Base-by-base conservation (phyloP, 1,284 basidiomycete species). In the Phellopilus nigrolimitatus region DNA sequence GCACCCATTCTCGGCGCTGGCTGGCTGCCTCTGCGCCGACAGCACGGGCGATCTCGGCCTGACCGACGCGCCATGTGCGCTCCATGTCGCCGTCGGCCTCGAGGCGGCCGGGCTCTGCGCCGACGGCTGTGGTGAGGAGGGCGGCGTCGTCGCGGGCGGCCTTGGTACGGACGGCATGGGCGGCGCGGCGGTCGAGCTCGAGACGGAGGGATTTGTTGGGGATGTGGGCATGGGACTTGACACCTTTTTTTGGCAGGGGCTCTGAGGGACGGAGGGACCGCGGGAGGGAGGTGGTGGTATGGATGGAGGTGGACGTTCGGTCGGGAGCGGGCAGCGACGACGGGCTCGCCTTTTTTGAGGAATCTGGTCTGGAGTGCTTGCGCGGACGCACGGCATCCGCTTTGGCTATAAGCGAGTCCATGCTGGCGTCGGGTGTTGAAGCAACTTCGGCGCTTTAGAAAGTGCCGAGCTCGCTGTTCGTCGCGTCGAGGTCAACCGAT, bases 11-110 rank as follows among this genome's bases (percentile, higher is more conserved):
- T 61, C 81, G 86, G 44, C 87, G 72, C 38, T 93, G 92, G 50
- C 70, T 76, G 1, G 83, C 82, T 2, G 83, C 84, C 56, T 89
- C 88, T 48, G 79, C 72, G 0, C 91, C 91, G 0, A 90, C 84
- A 7, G 73, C 75, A 1, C 74, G 64, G 9, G 71, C 71, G 57
- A 98, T 89, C 59, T 95, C 91, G 7, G 76, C 71, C 70, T 99
- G 95, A 0, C 80, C 78, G 4, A 95, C 77, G 50, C 89, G 77
- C 91, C 93, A 97, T 3, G 95, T 97, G 59, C 82, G 72, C 63
- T 98, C 95, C 69, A 95, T 72, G 51, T 82, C 84, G 2, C 75
- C 77, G 58, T 94, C 90, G 12, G 77, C 74, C 62, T 88, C 76
- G 56, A 95, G 78, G 57, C 73, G 66, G 0, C 92, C 92, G 0